Evolutionary conservation across 352 stramenopile genomes (phyloP), one percentile per base, ranked within the genome.

Genomic region (Lagenidium giganteum): DNA sequence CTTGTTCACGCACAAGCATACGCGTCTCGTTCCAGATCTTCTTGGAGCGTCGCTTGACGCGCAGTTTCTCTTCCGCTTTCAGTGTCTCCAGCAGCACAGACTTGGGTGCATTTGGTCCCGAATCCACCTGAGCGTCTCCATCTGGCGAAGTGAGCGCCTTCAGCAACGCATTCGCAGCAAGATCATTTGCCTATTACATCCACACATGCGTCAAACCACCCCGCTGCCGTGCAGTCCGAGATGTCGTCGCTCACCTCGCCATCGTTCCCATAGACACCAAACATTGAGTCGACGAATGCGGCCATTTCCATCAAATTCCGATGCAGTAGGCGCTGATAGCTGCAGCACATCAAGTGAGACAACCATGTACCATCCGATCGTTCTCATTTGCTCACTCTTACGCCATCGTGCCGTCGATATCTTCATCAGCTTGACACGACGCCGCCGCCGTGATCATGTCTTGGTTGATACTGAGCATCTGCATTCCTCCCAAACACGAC

Each of bases 301-400:
- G 78, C 72, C 78, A 91, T 91, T 31, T 91, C 78, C 55, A 91
- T 70, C 24, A 91, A 44, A 33, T 88, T 76, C 21, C 68, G 70
- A 37, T 91, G 78, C 32, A 91, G 43, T 30, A 88, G 65, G 5
- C 66, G 70, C 54, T 91, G 78, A 44, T 88, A 87, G 2, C 72
- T 88, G 21, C 31, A 39, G 0, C 14, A 47, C 32, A 37, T 17
- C 9, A 44, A 23, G 6, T 4, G 36, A 39, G 20, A n/a, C 3
- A 23, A n/a, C 26, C 6, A 7, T 29, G 32, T 5, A 27, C 17
- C 5, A 32, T 34, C 20, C n/a, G 4, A n/a, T 7, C 24, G 16
- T 8, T 20, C 24, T 12, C 26, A 42, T 13, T 22, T 31, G 14
- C n/a, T 46, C 16, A 18, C 22, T 57, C 78, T 43, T 48, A 88